Conservation (phyloP, 768 basidiomycete species). For the Serendipita sp. region DNA sequence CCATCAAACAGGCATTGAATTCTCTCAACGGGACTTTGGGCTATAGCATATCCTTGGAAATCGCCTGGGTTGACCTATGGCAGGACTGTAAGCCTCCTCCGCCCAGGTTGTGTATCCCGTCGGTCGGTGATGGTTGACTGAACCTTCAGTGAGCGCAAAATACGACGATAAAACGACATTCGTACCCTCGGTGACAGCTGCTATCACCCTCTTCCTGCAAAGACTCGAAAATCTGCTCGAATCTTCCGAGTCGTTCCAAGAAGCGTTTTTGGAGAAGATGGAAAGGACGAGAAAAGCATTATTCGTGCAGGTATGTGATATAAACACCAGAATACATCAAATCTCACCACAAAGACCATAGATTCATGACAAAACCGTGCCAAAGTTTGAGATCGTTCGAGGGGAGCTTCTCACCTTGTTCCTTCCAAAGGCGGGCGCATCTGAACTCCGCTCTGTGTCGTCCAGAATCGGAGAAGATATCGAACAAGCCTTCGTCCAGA, state of each 20-base stretch:
- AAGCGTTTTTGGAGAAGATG: neutral
- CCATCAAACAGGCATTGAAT: neutral
- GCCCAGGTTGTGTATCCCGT: no score
- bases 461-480: neutral
- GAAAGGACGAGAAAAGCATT: neutral
- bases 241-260: neutral
- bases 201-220: neutral
- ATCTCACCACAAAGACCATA: neutral
- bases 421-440: neutral
- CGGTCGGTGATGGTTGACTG: no score
- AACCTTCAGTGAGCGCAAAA: neutral
- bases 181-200: neutral
- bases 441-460: neutral
- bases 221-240: neutral
- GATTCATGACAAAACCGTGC: neutral
- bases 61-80: constrained; percentile 1
- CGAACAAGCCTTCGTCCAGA: neutral
- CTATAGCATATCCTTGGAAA: neutral
- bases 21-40: neutral
- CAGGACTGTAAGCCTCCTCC: neutral
- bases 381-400: neutral
- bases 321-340: neutral
- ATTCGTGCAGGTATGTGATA: neutral
- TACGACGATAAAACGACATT: constrained; percentile 1
- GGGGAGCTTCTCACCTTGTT: neutral